phyloP scores from a whole-genome alignment of 495 filamentous ascomycete genomes.

The Penicillium turbatum region DNA sequence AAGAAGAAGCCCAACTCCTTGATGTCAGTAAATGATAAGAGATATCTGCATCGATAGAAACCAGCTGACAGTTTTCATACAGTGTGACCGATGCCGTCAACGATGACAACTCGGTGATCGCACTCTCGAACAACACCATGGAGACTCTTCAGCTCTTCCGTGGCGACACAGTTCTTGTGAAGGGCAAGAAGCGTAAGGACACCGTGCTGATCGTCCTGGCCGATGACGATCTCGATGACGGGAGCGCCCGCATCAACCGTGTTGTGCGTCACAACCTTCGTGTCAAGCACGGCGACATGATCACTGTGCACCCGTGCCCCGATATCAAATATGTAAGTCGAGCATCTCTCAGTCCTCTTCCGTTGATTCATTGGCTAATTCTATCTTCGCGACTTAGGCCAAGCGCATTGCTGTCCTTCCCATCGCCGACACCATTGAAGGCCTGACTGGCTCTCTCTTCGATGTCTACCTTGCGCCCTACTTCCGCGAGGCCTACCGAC shows the following conservation, averaged over 20 bases:
- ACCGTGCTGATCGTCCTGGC: constrained; percentile 95
- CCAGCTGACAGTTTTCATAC: constrained; percentile 36
- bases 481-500: constrained; percentile 98
- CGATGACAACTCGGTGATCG: constrained; percentile 99
- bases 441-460: constrained; percentile 93
- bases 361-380: constrained; percentile 8
- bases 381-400: constrained; percentile 52
- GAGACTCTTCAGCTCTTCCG: constrained; percentile 96
- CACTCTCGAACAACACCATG: constrained; percentile 98
- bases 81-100: constrained; percentile 97
- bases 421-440: constrained; percentile 97
- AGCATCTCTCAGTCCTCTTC: neutral
- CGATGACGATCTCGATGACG: constrained; percentile 97
- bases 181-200: constrained; percentile 99
- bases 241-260: constrained; percentile 92
- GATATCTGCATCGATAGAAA: neutral
- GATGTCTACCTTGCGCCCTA: constrained; percentile 99
- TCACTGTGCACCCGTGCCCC: constrained; percentile 98
- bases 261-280: constrained; percentile 97
- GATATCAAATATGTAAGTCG: constrained; percentile 97
- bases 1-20: constrained; percentile 99
- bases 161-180: constrained; percentile 94
- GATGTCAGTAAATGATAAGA: constrained; percentile 59
- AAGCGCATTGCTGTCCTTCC: constrained; percentile 98
- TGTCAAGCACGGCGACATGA: constrained; percentile 95